Evolutionary conservation across 345 rosid genomes (phyloP), one percentile per base, ranked within the genome.

Genomic region (Ceriops zippeliana): DNA sequence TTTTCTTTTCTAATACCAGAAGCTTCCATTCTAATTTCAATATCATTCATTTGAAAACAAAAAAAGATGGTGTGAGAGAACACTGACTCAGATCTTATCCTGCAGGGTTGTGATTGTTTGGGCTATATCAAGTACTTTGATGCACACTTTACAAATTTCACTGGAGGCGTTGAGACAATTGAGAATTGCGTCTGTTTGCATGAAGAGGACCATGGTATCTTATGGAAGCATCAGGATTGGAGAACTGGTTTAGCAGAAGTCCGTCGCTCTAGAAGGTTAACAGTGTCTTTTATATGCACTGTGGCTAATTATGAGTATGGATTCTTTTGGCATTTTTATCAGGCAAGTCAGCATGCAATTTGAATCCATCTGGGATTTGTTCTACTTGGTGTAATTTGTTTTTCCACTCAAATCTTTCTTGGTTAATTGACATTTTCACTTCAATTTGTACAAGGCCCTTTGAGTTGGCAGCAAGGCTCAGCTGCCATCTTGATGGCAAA

Each of bases 221-320:
- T 92, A 65, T 92, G 98, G 98, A 92, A 92, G 81, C 98, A 92
- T 86, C 96, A 92, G 76, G 98, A 92, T 73, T 92, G 98, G 98
- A 90, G 98, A 84, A 90, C 98, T 59, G 98, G 98, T 47, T 83
- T 92, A 75, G 95, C 98, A 13, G 96, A 92, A 90, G 96, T 90
- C 72, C 83, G 98, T 71, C 83, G 98, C 76, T 90, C 98, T 35
- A 87, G 98, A 84, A 79, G 98, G 78, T 78, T 92, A 59, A 82
- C 95, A 15, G 98, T 88, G 70, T 92, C 98, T 52, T 92, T 88
- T 69, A 70, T 92, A 27, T 90, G 95, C 63, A 92, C 98, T 17
- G 95, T 92, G 72, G 98, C 98, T 67, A 92, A 92, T 79, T 92
- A 92, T 65, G 98, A 92, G 70, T 92, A 92, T 69, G 98, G 92